Evolutionary conservation across 2,329 filamentous ascomycete genomes (phyloP).

Genomic region (Pseudogymnoascus destructans): DNA sequence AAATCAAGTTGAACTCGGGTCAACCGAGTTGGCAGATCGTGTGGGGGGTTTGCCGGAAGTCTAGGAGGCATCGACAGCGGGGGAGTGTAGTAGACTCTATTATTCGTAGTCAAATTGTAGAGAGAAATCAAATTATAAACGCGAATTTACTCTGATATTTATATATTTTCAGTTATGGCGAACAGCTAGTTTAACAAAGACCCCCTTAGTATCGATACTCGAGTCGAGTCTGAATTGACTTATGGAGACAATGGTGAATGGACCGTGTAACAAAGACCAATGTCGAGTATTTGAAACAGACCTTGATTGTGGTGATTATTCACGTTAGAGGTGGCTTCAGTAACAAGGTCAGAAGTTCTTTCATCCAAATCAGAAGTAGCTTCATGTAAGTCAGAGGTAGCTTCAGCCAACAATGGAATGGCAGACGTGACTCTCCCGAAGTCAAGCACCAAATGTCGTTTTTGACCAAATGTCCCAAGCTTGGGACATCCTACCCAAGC

Average conservation of each 20-base stretch:
- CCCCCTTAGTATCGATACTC: not conserved
- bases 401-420: not conserved
- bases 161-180: not conserved
- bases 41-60: not conserved
- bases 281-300: not conserved
- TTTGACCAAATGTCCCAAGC: no score
- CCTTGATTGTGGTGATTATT: not conserved
- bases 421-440: not conserved
- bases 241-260: constrained; percentile 3
- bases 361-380: not conserved
- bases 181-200: not conserved
- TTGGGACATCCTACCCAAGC: not conserved
- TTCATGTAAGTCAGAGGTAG: not conserved
- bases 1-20: not conserved
- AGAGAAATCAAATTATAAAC: not conserved
- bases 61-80: not conserved
- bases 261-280: not conserved
- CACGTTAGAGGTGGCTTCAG: not conserved
- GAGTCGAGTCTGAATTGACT: not conserved
- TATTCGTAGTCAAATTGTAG: not conserved
- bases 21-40: not conserved
- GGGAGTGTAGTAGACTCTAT: not conserved
- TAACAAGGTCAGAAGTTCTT: no score
- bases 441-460: no score
- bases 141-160: not conserved